phyloP scores from a whole-genome alignment of 352 stramenopile genomes.

The Globisporangium acanthophoron region DNA sequence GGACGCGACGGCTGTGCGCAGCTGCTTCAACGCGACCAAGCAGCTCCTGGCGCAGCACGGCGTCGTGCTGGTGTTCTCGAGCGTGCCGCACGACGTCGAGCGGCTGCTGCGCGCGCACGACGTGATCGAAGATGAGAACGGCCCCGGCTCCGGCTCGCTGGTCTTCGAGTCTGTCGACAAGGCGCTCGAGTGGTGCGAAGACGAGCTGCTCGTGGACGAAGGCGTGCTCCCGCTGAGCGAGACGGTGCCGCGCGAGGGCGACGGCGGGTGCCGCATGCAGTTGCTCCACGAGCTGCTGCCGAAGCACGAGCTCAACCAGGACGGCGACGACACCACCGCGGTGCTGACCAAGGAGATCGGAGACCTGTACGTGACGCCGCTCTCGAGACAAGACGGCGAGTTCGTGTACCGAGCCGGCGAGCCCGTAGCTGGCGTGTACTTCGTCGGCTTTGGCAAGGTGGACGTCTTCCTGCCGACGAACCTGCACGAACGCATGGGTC shows the following conservation, averaged over 20 bases:
- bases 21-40: constrained; percentile 84
- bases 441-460: constrained; percentile 80
- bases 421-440: constrained; percentile 65
- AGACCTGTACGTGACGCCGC: constrained; percentile 64
- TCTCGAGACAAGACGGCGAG: constrained; percentile 53
- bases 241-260: constrained; percentile 21
- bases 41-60: constrained; percentile 74
- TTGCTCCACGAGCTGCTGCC: constrained; percentile 67
- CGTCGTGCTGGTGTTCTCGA: constrained; percentile 69
- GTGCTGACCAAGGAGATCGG: constrained; percentile 55
- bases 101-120: constrained; percentile 72
- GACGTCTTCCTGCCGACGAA: constrained; percentile 83
- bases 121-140: constrained; percentile 68
- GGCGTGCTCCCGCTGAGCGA: constrained; percentile 67
- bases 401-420: constrained; percentile 63
- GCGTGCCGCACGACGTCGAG: constrained; percentile 63
- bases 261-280: constrained; percentile 38
- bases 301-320: constrained; percentile 13
- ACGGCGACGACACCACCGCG: constrained; percentile 7
- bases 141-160: constrained; percentile 44
- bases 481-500: constrained; percentile 71
- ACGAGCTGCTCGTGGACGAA: constrained; percentile 72
- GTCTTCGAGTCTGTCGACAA: constrained; percentile 83
- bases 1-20: constrained; percentile 85
- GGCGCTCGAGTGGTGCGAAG: constrained; percentile 83